Conservation (phyloP, 2,329 filamentous ascomycete genomes). For the Mollisia scopiformis region DNA sequence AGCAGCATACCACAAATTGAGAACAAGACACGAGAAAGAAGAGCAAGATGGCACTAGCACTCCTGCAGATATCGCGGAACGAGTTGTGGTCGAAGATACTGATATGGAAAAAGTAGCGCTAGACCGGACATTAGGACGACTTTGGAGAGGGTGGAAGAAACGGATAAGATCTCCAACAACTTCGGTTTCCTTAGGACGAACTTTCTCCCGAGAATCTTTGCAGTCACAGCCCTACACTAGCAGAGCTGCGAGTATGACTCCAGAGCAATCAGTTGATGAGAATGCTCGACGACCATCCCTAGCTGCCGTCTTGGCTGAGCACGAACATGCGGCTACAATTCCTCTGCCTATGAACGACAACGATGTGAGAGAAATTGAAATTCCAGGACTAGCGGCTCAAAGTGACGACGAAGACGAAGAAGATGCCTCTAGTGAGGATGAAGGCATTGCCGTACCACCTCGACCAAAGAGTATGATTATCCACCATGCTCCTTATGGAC, state of each 20-base stretch:
- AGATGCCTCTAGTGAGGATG: conserved; percentile 42
- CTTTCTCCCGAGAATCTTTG: conserved; percentile 52
- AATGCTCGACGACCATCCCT: conserved; percentile 19
- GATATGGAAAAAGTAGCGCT: conserved; percentile 94
- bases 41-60: conserved; percentile 52
- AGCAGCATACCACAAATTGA: conserved; percentile 73
- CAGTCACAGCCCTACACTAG: conserved; percentile 30
- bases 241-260: conserved; percentile 44
- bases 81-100: conserved; percentile 81
- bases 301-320: conserved; percentile 27
- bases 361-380: conserved; percentile 80
- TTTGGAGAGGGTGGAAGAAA: conserved; percentile 97
- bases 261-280: conserved; percentile 37
- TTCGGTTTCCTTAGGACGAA: conserved; percentile 48
- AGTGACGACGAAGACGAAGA: conserved; percentile 66
- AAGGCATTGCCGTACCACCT: conserved; percentile 39
- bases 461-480: conserved; percentile 47
- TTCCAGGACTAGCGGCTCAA: conserved; percentile 67
- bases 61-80: conserved; percentile 57
- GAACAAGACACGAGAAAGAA: conserved; percentile 60
- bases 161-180: conserved; percentile 64
- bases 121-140: conserved; percentile 81
- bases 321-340: conserved; percentile 55
- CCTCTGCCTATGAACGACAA: conserved; percentile 69
- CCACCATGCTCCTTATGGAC: conserved; percentile 10